Evolutionary conservation across 129 eudicot species (phyloP).

Genomic region (Heracleum sosnowskyi): DNA sequence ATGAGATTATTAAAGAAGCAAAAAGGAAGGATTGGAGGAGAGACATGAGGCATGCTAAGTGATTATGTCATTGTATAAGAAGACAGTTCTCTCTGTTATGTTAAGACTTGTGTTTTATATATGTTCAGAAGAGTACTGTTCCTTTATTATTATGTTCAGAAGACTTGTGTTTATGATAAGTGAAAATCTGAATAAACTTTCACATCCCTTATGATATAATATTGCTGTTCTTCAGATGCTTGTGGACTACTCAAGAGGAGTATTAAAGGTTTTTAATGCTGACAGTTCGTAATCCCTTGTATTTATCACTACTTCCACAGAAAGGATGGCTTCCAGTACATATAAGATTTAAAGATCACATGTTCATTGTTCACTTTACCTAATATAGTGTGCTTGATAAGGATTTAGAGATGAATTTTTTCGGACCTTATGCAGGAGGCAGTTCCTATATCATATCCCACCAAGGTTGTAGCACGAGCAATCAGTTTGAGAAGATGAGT

Average conservation of each 20-base stretch:
- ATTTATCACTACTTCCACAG: slow-evolving; percentile 79
- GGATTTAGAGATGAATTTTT: slow-evolving; percentile 7
- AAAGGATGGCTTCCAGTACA: slow-evolving; percentile 87
- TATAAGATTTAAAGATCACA: slow-evolving; percentile 34
- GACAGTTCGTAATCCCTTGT: slow-evolving; percentile 78
- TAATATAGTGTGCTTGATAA: neutral
- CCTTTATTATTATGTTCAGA: too few species aligned
- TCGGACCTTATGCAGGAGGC: slow-evolving; percentile 51
- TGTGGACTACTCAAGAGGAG: slow-evolving; percentile 60
- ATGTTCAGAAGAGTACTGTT: too few species aligned
- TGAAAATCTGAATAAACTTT: too few species aligned
- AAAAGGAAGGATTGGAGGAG: too few species aligned
- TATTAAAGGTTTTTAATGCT: slow-evolving; percentile 61
- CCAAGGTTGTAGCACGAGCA: slow-evolving; percentile 45
- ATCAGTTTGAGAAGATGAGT: slow-evolving; percentile 76
- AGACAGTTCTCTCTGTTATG: too few species aligned
- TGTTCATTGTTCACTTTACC: neutral
- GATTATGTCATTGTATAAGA: too few species aligned
- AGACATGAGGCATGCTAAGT: too few species aligned
- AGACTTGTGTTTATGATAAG: too few species aligned
- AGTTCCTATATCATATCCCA: slow-evolving; percentile 71
- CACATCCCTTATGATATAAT: too few species aligned
- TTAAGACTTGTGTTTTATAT: too few species aligned
- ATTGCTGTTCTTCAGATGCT: slow-evolving; percentile 95
- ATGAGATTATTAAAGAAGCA: too few species aligned